Evolutionary conservation across 2,329 filamentous ascomycete genomes (phyloP), one percentile per base, ranked within the genome.

Genomic region (Neocucurbitaria cava): DNA sequence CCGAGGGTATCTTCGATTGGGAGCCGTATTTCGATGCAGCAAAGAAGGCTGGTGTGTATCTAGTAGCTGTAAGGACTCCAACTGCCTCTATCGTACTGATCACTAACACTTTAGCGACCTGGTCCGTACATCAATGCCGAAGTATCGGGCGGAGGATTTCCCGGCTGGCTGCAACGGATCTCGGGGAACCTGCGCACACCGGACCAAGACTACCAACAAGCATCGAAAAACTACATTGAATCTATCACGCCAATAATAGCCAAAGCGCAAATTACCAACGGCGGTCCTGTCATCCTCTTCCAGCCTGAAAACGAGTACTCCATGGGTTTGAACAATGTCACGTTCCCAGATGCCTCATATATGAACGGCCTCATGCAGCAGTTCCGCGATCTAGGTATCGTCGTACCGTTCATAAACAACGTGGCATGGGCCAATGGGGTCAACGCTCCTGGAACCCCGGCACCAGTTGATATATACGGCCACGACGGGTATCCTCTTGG

Each of bases 271-370:
- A 92, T 94, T 64, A 92, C 89, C 1, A 89, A 92, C 46, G 90
- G 89, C 0, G 91, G 91, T 0, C 90, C 90, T 0, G 81, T 94
- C 2, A 90, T 94, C 56, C 76, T 93, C 1, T 83, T 89, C 47
- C 90, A 95, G 69, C 87, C 89, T 0, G 91, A 95, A 70, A 94
- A 94, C 58, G 91, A 94, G 70, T 92, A 93, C 67, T 85, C 82
- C 3, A 73, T 77, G 24, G 80, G 78, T 4, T 70, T 77, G 24
- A 77, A 77, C 5, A 76, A 82, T 6, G 71, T 74, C 0, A 73
- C 75, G 3, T 89, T 88, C 55, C 87, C 87, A 0, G 85, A 90
- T 62, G 79, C 81, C 0, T 78, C 81, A 0, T 93, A 92, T 68
- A 85, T 92, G 73, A 82, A 85, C 52, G 85, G 87, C 57, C 85